Percentiles rank a stretch among this genome's conserved stretches.
Conservation (phyloP, 352 stramenopile genomes). For the Saprolegnia parasitica region DNA sequence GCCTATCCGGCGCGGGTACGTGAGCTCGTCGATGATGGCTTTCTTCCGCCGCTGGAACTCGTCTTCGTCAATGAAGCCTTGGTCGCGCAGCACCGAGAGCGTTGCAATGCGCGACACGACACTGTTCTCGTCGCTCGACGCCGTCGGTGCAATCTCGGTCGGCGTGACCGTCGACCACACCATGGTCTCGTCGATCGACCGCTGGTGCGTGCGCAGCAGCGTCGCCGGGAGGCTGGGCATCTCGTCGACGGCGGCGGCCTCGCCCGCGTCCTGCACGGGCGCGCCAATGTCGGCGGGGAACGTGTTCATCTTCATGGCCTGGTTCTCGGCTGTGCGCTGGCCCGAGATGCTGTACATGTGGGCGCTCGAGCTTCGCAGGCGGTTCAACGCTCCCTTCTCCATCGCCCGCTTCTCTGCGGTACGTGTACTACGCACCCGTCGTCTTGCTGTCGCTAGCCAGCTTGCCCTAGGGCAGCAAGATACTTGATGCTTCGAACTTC, state of each 20-base stretch:
- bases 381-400: neutral
- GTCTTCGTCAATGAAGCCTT: conserved; percentile 71
- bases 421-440: neutral
- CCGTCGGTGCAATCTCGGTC: conserved; percentile 15
- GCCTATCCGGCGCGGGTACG: conserved; percentile 38
- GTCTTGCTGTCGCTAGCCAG: conserved; percentile 1
- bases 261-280: conserved; percentile 5
- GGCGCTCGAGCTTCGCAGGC: conserved; percentile 19
- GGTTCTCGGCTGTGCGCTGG: conserved; percentile 25
- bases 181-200: conserved; percentile 27
- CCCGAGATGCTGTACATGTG: conserved; percentile 27
- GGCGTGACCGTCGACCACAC: conserved; percentile 25
- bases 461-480: neutral
- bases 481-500: conserved; percentile 1
- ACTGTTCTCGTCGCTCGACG: conserved; percentile 26
- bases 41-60: conserved; percentile 78
- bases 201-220: neutral
- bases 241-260: neutral
- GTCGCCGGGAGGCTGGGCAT: neutral
- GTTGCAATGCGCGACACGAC: conserved; percentile 66
- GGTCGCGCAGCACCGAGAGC: conserved; percentile 62
- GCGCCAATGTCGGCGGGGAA: neutral
- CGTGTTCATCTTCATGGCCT: conserved; percentile 27
- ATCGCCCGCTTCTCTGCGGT: neutral
- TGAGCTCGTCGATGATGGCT: conserved; percentile 72